phyloP scores from a whole-genome alignment of 1,284 basidiomycete species.

The Porogramme epimiltina region DNA sequence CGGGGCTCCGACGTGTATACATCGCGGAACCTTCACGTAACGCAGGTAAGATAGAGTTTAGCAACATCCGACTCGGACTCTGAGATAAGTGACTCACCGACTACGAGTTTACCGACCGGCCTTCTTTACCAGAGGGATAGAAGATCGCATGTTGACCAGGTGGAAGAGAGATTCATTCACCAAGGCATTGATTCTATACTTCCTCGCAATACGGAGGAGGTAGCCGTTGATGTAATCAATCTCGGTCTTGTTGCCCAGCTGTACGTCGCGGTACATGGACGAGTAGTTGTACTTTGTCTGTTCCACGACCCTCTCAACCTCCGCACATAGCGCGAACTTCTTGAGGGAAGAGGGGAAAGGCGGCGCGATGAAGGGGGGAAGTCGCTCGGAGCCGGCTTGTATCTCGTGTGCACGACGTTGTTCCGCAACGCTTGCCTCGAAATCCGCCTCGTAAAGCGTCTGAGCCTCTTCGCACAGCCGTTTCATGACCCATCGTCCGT shows the following conservation, averaged over 20 bases:
- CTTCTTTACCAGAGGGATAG: conserved; percentile 25
- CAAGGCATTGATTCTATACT: conserved; percentile 67
- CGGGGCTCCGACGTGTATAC: no score
- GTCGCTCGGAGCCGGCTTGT: conserved; percentile 3
- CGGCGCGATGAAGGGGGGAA: conserved; percentile 23
- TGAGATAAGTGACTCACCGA: no score
- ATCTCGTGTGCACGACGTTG: conserved; percentile 26
- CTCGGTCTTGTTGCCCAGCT: conserved; percentile 65
- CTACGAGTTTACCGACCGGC: no score
- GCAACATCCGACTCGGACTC: no score
- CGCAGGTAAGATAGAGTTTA: no score
- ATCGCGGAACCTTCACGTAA: no score
- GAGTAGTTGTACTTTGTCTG: conserved; percentile 69
- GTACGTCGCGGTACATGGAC: conserved; percentile 78
- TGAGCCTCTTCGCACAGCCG: conserved; percentile 65
- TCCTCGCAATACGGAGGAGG: conserved; percentile 65
- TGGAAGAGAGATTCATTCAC: conserved; percentile 52
- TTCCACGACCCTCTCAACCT: conserved; percentile 57
- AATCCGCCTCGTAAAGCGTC: conserved; percentile 55
- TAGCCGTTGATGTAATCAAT: conserved; percentile 90
- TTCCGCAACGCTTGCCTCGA: conserved; percentile 37
- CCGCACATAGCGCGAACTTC: conserved; percentile 42
- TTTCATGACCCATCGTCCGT: conserved; percentile 46
- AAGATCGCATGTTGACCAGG: conserved; percentile 55
- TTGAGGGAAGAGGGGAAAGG: conserved; percentile 44